phyloP scores from a whole-genome alignment of 306 rosid genomes.

The Purshia tridentata region DNA sequence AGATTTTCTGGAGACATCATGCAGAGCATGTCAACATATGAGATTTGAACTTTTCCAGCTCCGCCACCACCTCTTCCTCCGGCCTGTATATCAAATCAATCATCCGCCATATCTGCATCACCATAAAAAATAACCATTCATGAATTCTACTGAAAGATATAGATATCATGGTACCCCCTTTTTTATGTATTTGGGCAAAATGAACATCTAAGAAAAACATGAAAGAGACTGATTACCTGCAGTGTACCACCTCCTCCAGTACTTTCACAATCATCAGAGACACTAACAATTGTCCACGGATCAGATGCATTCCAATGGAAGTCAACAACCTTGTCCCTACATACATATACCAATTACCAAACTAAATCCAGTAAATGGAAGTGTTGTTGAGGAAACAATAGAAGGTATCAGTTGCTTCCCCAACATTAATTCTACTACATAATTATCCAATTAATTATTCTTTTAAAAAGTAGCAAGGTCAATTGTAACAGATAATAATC shows the following conservation, averaged over 20 bases:
- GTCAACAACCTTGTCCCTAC: slow-evolving; percentile 92
- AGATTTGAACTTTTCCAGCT: slow-evolving; percentile 47
- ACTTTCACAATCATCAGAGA: slow-evolving; percentile 93
- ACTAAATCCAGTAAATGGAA: neutral
- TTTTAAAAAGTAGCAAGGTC: neutral
- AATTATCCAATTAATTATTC: neutral
- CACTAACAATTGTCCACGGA: slow-evolving; percentile 95
- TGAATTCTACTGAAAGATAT: neutral
- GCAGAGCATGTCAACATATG: slow-evolving; percentile 31
- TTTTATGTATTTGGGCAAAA: neutral
- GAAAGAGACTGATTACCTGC: slow-evolving; percentile 52
- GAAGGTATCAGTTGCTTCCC: neutral
- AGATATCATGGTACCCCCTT: neutral
- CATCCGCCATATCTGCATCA: slow-evolving; percentile 70
- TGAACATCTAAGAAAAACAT: neutral
- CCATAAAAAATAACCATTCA: neutral
- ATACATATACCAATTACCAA: neutral
- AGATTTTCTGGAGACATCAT: neutral
- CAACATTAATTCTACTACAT: neutral
- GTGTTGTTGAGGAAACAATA: neutral
- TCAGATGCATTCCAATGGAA: slow-evolving; percentile 93
- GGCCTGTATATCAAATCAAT: slow-evolving; percentile 65
- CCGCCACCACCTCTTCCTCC: slow-evolving; percentile 52
- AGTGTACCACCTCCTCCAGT: slow-evolving; percentile 98
- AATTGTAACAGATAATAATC: neutral